Base-by-base conservation (phyloP, 441 rosid genomes). In the Lepidium campestre region DNA sequence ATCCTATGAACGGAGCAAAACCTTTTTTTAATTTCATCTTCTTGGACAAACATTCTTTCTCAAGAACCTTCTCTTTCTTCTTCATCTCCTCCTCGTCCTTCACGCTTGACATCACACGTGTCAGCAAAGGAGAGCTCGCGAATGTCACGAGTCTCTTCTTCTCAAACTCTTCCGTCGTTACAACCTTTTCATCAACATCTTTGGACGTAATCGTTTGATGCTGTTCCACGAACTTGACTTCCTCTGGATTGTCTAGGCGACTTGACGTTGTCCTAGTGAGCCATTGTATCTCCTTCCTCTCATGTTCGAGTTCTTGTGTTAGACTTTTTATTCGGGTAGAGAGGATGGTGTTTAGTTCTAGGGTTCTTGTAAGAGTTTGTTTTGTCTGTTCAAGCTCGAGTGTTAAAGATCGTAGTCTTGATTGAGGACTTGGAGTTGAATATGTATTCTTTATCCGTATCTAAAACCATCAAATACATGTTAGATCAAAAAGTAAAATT, bases 81-180 rank as follows among this genome's bases (percentile, higher is more conserved):
- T 22, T 34, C 68, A 12, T 23, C 56, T 52, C 62, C 9, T 55
- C 58, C 14, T 47, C 45, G 10, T 55, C 52, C 44, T 65, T 58
- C 7, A 71, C 70, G 17, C 13, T 71, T 29, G 75, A 71, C 65
- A 71, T 63, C 70, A 71, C 70, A 63, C 70, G 75, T 29, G 70
- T 71, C 22, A 71, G 58, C 48, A 63, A 34, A 37, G 70, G 70
- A 6, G 75, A 64, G 65, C 70, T 71, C 31, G 65, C 65, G 4
- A 71, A 71, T 6, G 70, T 71, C 17, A 71, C 75, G 22, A 71
- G 70, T 22, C 60, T 71, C 52, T 36, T 64, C 65, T 57, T 63
- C 3, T 71, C 70, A 0, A 57, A 31, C 59, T 71, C 65, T 9
- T 71, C 75, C 19, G 41, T 55, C 3, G 11, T 45, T n/a, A 35